Percentiles rank a stretch among this genome's conserved stretches.
phyloP scores from a whole-genome alignment of 2,329 filamentous ascomycete genomes.

The Apiospora marii region DNA sequence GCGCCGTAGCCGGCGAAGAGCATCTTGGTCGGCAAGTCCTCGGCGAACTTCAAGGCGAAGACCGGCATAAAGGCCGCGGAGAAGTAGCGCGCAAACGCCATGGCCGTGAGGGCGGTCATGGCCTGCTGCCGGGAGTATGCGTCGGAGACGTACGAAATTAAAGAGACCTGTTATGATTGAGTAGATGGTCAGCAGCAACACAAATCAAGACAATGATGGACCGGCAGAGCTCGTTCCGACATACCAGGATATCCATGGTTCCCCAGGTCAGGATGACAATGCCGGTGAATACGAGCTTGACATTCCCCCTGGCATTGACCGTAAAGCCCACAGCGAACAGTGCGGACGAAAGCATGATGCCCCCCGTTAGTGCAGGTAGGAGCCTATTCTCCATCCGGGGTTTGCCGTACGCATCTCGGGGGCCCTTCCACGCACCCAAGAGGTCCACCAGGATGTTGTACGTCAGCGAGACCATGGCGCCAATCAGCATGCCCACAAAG shows the following conservation, averaged over 20 bases:
- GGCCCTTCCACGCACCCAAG: neutral
- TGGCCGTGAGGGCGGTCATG: slow-evolving; percentile 44
- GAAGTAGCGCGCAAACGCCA: slow-evolving; percentile 40
- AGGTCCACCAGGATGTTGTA: slow-evolving; percentile 12
- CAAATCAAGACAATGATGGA: too few species aligned
- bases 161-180: slow-evolving; percentile 40
- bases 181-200: slow-evolving; percentile 23
- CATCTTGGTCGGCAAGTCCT: neutral
- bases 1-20: neutral
- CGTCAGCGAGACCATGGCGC: neutral
- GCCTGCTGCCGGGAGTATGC: slow-evolving; percentile 45
- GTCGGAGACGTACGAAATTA: slow-evolving; percentile 47
- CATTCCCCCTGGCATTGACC: neutral
- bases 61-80: slow-evolving; percentile 33
- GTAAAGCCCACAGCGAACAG: slow-evolving; percentile 45
- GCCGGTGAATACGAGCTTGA: neutral
- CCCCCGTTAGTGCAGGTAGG: neutral
- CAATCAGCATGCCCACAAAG: slow-evolving; percentile 8
- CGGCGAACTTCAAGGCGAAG: neutral
- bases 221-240: slow-evolving; percentile 30
- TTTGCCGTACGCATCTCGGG: neutral
- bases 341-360: slow-evolving; percentile 31
- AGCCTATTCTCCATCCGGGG: neutral
- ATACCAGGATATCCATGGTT: slow-evolving; percentile 11
- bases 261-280: slow-evolving; percentile 2